phyloP scores from a whole-genome alignment of 2,329 filamentous ascomycete species.

The Colletotrichum noveboracense region DNA sequence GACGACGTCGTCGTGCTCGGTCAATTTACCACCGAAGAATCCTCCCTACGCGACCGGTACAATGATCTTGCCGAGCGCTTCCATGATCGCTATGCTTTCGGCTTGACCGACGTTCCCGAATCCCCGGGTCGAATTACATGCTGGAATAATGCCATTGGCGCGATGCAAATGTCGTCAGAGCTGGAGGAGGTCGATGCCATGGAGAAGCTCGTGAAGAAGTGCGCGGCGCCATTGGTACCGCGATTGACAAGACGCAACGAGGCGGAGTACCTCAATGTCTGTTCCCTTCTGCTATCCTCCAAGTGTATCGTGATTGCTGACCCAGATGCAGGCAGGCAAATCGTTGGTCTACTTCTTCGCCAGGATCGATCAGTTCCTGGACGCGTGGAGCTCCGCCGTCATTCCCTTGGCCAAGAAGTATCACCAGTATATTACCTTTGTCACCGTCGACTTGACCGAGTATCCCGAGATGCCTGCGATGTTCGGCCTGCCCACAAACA shows the following conservation, averaged over 20 bases:
- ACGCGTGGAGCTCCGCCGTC: constrained; percentile 39
- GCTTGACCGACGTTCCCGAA: constrained; percentile 20
- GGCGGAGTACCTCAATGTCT: constrained; percentile 30
- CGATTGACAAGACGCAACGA: constrained; percentile 52
- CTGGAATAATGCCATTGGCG: constrained; percentile 44
- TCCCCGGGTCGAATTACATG: constrained; percentile 35
- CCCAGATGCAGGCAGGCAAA: constrained; percentile 35
- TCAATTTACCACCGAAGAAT: constrained; percentile 34
- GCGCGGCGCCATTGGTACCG: constrained; percentile 44
- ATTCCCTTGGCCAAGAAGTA: constrained; percentile 46
- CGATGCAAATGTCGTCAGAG: constrained; percentile 37
- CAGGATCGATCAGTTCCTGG: constrained; percentile 30
- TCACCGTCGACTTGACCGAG: constrained; percentile 49
- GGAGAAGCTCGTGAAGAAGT: constrained; percentile 41
- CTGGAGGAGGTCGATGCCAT: constrained; percentile 36
- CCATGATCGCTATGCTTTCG: constrained; percentile 49
- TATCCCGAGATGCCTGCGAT: constrained; percentile 47
- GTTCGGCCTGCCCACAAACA: constrained; percentile 39
- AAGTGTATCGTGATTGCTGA: neutral
- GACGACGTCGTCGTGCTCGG: constrained; percentile 50
- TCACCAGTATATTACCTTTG: constrained; percentile 52
- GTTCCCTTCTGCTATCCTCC: neutral
- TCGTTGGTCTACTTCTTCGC: constrained; percentile 41
- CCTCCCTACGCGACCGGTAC: constrained; percentile 34
- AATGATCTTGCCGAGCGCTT: constrained; percentile 37